phyloP scores from a whole-genome alignment of 2,329 filamentous ascomycete species.

The Plectosphaerella cucumerina region DNA sequence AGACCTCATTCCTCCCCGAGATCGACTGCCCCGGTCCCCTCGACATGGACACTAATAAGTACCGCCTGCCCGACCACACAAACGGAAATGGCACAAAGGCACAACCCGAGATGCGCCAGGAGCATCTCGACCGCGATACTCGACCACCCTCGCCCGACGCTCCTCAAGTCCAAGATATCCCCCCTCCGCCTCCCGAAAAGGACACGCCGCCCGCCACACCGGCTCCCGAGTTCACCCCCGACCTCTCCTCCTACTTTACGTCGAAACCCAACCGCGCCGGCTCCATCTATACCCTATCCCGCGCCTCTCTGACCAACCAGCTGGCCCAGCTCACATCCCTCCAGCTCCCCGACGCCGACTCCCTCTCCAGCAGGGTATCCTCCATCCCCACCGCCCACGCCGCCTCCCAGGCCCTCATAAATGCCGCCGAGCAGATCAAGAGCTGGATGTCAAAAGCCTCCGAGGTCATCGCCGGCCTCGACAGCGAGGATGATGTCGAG shows the following conservation, averaged over 20 bases:
- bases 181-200: slow-evolving; percentile 41
- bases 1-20: slow-evolving; percentile 39
- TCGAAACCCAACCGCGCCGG: slow-evolving; percentile 56
- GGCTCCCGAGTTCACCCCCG: slow-evolving; percentile 41
- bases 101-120: slow-evolving; percentile 51
- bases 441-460: slow-evolving; percentile 92
- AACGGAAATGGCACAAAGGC: slow-evolving; percentile 65
- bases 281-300: slow-evolving; percentile 90
- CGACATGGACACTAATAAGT: slow-evolving; percentile 71
- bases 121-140: slow-evolving; percentile 50
- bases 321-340: slow-evolving; percentile 88
- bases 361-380: slow-evolving; percentile 76
- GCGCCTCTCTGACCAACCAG: slow-evolving; percentile 89
- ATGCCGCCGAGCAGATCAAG: slow-evolving; percentile 86
- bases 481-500: slow-evolving; percentile 95
- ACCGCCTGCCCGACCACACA: slow-evolving; percentile 65
- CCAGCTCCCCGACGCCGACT: slow-evolving; percentile 79
- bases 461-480: slow-evolving; percentile 81
- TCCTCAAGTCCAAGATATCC: slow-evolving; percentile 16
- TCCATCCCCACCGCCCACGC: slow-evolving; percentile 80
- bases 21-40: slow-evolving; percentile 46
- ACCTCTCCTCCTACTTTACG: slow-evolving; percentile 61
- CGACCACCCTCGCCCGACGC: slow-evolving; percentile 32
- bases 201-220: slow-evolving; percentile 35
- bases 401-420: slow-evolving; percentile 78